These are phyloP conservation scores for Cryphonectria naterciae DNA, from an alignment of 2,329 filamentous ascomycete species.

Conservation along the genomic window DNA sequence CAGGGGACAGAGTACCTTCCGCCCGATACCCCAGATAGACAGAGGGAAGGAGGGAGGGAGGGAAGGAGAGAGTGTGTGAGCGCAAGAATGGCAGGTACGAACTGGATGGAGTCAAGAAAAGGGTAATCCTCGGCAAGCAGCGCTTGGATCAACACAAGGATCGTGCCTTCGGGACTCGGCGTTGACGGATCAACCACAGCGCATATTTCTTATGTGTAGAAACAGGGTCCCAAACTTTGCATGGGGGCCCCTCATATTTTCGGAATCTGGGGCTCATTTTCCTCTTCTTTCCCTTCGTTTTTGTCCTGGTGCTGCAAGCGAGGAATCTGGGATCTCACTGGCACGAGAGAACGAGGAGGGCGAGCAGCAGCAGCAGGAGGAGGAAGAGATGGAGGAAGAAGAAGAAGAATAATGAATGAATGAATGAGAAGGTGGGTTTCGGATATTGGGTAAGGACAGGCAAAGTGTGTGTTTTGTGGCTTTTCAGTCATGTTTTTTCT, in stretches of 20 bases:
- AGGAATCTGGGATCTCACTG: not conserved
- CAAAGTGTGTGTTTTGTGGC: not conserved
- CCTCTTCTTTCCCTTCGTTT: not conserved
- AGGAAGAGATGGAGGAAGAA: no score
- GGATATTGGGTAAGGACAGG: not conserved
- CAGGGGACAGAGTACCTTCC: not conserved
- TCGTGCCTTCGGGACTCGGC: constrained; percentile 26
- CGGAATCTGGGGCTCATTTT: not conserved
- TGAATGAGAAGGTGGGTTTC: not conserved
- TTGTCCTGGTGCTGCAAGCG: not conserved
- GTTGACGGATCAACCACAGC: constrained; percentile 20
- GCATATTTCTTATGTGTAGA: constrained; percentile 17
- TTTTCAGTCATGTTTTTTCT: not conserved
- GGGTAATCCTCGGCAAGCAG: constrained; percentile 22
- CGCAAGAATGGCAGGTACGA: not conserved
- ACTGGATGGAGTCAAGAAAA: constrained; percentile 18
- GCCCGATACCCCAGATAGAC: not conserved
- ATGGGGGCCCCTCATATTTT: not conserved
- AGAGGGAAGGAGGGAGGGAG: not conserved
- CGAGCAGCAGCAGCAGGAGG: no score
- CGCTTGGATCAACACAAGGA: constrained; percentile 26
- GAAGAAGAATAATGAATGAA: no score
- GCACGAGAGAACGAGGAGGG: not conserved
- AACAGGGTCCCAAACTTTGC: constrained; percentile 1
- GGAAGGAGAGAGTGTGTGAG: not conserved